phyloP scores from a whole-genome alignment of 352 stramenopile species.

The Globisporangium recalcitrans region DNA sequence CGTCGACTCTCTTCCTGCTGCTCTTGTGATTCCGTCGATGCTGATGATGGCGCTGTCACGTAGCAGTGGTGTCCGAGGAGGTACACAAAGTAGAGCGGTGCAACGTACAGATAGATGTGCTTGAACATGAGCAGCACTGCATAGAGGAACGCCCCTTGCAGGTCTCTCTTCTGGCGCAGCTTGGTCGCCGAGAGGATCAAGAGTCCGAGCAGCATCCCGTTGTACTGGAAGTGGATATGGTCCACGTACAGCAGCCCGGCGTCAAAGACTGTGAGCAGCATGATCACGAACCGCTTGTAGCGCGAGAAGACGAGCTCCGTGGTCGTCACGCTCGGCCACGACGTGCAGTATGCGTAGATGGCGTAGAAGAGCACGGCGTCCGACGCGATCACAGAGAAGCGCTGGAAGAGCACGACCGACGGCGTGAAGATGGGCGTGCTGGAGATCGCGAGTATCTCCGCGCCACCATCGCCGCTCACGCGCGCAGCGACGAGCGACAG shows the following conservation, averaged over 20 bases:
- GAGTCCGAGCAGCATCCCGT: constrained; percentile 94
- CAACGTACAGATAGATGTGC: constrained; percentile 96
- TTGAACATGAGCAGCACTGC: constrained; percentile 94
- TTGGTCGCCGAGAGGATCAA: constrained; percentile 89
- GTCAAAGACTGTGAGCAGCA: constrained; percentile 90
- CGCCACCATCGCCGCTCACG: constrained; percentile 48
- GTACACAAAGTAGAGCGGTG: constrained; percentile 95
- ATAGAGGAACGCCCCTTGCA: constrained; percentile 89
- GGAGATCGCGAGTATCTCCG: constrained; percentile 61
- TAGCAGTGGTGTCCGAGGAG: constrained; percentile 91
- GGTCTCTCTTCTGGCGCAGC: constrained; percentile 69
- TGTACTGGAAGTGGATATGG: constrained; percentile 99
- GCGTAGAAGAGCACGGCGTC: constrained; percentile 89
- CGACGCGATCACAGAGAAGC: constrained; percentile 88
- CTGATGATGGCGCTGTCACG: constrained; percentile 21
- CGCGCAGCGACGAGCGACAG: constrained; percentile 59
- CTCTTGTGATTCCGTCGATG: constrained; percentile 15
- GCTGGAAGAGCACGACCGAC: constrained; percentile 87
- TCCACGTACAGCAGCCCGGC: constrained; percentile 94
- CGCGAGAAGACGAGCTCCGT: constrained; percentile 56
- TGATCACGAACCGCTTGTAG: constrained; percentile 58
- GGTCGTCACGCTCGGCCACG: constrained; percentile 75
- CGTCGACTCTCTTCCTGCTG: constrained; percentile 16
- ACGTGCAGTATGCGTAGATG: constrained; percentile 67
- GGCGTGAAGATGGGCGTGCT: constrained; percentile 48